Conservation (phyloP, 2,329 filamentous ascomycete genomes). For the Fusarium papillatum region DNA sequence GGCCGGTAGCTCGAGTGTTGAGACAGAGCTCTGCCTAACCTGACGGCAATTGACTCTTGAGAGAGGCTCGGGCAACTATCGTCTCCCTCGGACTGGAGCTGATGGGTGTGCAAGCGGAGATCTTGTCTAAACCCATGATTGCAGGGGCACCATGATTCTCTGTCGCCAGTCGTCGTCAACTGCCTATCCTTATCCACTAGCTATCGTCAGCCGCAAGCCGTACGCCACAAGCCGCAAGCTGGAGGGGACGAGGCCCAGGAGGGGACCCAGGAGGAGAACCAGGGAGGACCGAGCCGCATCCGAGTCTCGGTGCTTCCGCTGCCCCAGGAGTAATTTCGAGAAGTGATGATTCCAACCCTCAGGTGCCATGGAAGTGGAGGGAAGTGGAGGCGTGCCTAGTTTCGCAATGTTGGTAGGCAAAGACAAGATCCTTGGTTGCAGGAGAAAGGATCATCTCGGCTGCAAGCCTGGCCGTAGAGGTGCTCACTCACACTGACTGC, state of each 20-base stretch:
- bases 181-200: neutral
- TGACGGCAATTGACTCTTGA: neutral
- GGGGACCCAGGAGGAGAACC: neutral
- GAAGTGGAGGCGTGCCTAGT: conserved; percentile 9
- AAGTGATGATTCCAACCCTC: conserved; percentile 13
- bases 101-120: neutral
- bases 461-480: conserved; percentile 18
- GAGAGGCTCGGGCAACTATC: neutral
- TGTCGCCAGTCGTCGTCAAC: neutral
- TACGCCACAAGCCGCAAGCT: conserved; percentile 8
- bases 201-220: conserved; percentile 13
- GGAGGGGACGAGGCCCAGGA: neutral
- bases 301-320: conserved; percentile 9
- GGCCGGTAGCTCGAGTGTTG: neutral
- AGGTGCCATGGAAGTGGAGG: conserved; percentile 2
- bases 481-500: conserved; percentile 15
- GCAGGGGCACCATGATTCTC: neutral
- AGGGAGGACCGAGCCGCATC: conserved; percentile 17
- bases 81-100: neutral
- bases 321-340: conserved; percentile 3
- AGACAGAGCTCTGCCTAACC: neutral
- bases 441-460: conserved; percentile 18
- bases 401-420: conserved; percentile 20
- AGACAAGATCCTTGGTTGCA: neutral
- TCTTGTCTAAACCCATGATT: neutral